These are phyloP conservation scores for Chlorella vulgaris DNA, from an alignment of 139 green algal genomes.

Conservation along the genomic window DNA sequence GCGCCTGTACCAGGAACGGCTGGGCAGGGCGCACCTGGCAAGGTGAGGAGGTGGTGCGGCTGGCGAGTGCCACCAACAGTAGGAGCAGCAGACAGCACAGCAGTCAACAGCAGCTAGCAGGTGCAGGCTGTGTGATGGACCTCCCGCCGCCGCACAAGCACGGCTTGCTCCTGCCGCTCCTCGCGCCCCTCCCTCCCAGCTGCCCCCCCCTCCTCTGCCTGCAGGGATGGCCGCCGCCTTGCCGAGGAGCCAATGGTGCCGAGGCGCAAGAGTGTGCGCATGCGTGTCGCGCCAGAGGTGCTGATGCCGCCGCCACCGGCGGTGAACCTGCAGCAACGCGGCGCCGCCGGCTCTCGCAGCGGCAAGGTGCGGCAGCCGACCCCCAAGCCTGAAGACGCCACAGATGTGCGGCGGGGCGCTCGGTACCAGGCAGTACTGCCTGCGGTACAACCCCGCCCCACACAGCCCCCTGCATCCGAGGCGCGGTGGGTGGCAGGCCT, in stretches of 20 bases:
- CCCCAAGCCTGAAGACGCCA: conserved; percentile 25
- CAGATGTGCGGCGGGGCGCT: conserved; percentile 13
- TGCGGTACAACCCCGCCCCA: not conserved
- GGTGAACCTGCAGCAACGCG: not conserved
- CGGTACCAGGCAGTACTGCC: conserved; percentile 30
- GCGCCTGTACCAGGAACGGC: conserved; percentile 15
- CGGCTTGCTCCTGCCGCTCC: not conserved
- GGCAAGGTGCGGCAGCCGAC: not conserved
- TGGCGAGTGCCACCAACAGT: not conserved
- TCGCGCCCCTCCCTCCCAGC: too few relatives aligned
- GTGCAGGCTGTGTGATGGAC: too few relatives aligned
- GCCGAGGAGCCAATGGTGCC: not conserved
- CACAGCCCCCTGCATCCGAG: conserved; percentile 11
- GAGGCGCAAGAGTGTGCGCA: conserved; percentile 20
- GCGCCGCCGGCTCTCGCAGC: not conserved
- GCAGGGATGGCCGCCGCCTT: conserved; percentile 20
- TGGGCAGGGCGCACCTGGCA: conserved; percentile 20
- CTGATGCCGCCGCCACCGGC: not conserved
- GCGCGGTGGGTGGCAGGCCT: not conserved
- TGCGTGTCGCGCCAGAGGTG: not conserved
- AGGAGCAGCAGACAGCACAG: too few relatives aligned
- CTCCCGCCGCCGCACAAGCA: not conserved
- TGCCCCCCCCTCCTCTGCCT: not conserved
- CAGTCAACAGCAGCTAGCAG: too few relatives aligned
- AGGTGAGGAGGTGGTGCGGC: conserved; percentile 11